These are phyloP conservation scores for Lactifluus echinatus DNA, from an alignment of 768 basidiomycete genomes.

Conservation along the genomic window DNA sequence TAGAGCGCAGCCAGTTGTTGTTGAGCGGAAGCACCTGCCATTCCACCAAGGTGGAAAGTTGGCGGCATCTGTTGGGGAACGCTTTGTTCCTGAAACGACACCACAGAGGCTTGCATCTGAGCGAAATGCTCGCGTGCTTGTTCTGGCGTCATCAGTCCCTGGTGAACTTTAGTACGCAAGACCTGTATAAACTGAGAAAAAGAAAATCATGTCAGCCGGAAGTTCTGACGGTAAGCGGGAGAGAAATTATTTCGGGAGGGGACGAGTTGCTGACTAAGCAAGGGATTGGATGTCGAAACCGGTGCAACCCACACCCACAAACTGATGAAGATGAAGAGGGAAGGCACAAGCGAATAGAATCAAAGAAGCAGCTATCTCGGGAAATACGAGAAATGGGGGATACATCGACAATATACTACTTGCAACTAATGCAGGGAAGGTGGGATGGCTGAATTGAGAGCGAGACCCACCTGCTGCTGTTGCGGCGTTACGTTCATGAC, in stretches of 20 bases:
- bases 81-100: constrained; percentile 8
- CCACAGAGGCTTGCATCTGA: background rate
- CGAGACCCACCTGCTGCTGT: constrained; percentile 14
- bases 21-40: background rate
- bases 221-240: background rate
- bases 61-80: constrained; percentile 4
- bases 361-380: background rate
- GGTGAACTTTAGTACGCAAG: background rate
- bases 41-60: background rate
- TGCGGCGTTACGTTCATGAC: background rate
- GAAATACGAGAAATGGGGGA: background rate
- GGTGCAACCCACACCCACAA: too few relatives aligned
- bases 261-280: too few relatives aligned
- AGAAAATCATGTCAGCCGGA: constrained; percentile 2
- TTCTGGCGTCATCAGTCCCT: constrained; percentile 2
- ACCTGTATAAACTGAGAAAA: background rate
- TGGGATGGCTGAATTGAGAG: background rate
- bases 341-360: background rate
- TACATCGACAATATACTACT: background rate
- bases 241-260: too few relatives aligned
- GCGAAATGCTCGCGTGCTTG: constrained; percentile 7
- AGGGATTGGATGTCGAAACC: too few relatives aligned
- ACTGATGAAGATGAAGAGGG: constrained; percentile 10
- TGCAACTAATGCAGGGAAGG: background rate
- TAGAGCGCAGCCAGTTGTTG: constrained; percentile 7